Evolutionary conservation across 192 early-diverging fungal species (phyloP), one percentile per base, ranked within the genome.

Genomic region (Gonapodya prolifera): DNA sequence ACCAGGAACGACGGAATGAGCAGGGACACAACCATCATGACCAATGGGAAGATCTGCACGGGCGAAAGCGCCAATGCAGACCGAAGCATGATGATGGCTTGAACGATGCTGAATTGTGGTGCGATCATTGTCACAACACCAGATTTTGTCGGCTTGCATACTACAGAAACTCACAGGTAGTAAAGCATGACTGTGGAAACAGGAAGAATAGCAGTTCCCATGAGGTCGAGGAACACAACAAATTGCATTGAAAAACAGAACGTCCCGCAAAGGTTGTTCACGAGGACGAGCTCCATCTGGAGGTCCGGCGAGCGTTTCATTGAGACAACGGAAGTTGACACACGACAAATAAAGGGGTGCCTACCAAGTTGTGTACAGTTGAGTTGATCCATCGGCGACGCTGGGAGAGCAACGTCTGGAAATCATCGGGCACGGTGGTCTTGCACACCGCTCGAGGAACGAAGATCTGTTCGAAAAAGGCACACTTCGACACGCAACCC

Each of bases 211-310:
- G 97, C 79, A 0, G 96, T 98, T 29, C 92, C 91, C 79, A 97
- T 90, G 35, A 98, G 83, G 87, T 98, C 96, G 77, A 98, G 86
- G 80, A 96, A 92, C 70, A 98, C 94, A 34, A 98, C 93, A 79
- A 98, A 94, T 13, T 95, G 91, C 93, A 98, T 95, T 34, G 95
- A 97, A 85, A 97, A 97, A 85, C 94, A 96, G 83, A 95, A 91
- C 88, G 94, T 95, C 33, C 98, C 97, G 78, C 98, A 98, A 33
- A 98, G 90, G 76, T 98, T 95, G 29, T 93, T 93, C 78, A 99
- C 84, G 79, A 95, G 90, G 33, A 96, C 82, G 61, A 99, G 86
- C 83, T 99, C 98, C 79, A 97, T n/a, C n/a, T n/a, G n/a, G n/a
- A n/a, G n/a, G n/a, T n/a, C n/a, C n/a, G n/a, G n/a, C n/a, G n/a